phyloP scores from a whole-genome alignment of 305 asterid species.

The Striga hermonthica region DNA sequence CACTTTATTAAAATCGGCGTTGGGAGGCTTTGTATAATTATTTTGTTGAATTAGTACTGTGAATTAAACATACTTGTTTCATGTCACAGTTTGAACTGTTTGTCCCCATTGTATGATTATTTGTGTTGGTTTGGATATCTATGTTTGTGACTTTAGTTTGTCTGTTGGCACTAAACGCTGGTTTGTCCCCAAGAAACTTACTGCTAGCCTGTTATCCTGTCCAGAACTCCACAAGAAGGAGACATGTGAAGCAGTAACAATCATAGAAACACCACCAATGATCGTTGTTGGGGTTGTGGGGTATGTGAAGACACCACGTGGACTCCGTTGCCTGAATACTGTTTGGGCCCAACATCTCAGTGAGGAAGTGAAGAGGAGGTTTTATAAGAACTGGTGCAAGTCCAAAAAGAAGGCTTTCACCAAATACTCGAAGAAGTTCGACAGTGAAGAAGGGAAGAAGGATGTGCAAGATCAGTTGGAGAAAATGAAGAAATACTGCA shows the following conservation, averaged over 20 bases:
- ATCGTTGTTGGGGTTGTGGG: constrained; percentile 85
- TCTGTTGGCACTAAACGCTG: not conserved
- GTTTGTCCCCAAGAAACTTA: not conserved
- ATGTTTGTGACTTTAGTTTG: not conserved
- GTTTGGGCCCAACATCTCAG: constrained; percentile 85
- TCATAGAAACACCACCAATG: constrained; percentile 79
- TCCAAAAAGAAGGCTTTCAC: constrained; percentile 73
- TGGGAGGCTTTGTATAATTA: too few species aligned
- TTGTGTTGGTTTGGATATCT: not conserved
- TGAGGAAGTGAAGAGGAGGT: constrained; percentile 73
- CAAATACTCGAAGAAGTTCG: constrained; percentile 60
- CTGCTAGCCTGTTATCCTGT: constrained; percentile 6
- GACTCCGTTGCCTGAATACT: constrained; percentile 61
- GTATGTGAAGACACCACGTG: constrained; percentile 72
- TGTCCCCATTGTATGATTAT: not conserved
- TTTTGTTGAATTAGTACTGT: too few species aligned
- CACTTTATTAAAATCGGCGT: too few species aligned
- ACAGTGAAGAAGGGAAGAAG: constrained; percentile 62
- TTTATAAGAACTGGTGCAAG: constrained; percentile 73
- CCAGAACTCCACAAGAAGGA: constrained; percentile 89
- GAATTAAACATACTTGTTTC: too few species aligned
- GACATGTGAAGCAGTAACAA: constrained; percentile 84
- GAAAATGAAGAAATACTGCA: constrained; percentile 68
- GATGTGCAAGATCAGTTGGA: constrained; percentile 59
- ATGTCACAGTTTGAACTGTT: not conserved